phyloP scores from a whole-genome alignment of 140 eudicot species.

The Stevia rebaudiana region DNA sequence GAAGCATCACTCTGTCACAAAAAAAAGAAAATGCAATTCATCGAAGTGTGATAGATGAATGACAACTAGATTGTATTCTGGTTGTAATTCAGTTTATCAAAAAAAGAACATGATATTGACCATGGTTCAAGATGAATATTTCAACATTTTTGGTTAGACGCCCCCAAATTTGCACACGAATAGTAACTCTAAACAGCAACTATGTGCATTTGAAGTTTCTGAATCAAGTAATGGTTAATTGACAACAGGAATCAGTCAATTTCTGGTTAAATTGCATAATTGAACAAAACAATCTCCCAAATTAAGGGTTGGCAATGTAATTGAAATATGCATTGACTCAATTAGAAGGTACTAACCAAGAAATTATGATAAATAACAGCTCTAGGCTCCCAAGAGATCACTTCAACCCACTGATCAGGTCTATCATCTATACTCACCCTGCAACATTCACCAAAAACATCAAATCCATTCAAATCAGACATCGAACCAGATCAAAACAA shows the following conservation, averaged over 20 bases:
- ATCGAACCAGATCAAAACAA: conserved; percentile 10
- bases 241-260: neutral
- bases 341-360: conserved; percentile 45
- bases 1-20: neutral
- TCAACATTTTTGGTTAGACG: neutral
- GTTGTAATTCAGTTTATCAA: neutral
- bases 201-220: neutral
- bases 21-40: no score
- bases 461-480: neutral
- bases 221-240: neutral
- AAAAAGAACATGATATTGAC: neutral
- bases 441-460: conserved; percentile 17
- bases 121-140: neutral
- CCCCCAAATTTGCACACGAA: neutral
- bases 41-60: no score
- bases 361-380: conserved; percentile 86
- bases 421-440: conserved; percentile 37
- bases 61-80: neutral
- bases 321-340: neutral
- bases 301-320: neutral
- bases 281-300: neutral
- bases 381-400: conserved; percentile 96
- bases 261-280: neutral
- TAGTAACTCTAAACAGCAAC: neutral
- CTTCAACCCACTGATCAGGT: conserved; percentile 82